phyloP scores from a whole-genome alignment of 331 rosid species.

The Acacia concinna region DNA sequence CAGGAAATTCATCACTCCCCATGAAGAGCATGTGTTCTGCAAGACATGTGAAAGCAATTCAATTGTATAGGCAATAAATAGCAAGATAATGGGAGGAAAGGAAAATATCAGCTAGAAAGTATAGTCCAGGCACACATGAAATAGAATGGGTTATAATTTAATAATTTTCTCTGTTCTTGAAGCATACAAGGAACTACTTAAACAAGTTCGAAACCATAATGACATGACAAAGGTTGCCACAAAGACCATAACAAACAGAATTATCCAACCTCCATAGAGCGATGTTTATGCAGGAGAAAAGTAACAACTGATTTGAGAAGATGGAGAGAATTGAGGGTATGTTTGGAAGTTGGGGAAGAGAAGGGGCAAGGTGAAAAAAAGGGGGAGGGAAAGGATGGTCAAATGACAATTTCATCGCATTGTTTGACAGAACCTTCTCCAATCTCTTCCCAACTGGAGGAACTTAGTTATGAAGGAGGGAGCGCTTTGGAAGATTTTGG shows the following conservation, averaged over 20 bases:
- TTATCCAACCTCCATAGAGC: background rate
- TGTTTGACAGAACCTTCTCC: background rate
- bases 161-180: background rate
- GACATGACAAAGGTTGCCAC: background rate
- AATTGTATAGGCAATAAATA: background rate
- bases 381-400: background rate
- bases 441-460: background rate
- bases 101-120: too few species aligned
- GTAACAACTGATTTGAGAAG: background rate
- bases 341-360: background rate
- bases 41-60: slow-evolving; percentile 29
- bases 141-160: background rate
- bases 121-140: background rate
- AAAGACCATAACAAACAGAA: background rate
- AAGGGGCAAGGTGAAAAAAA: background rate
- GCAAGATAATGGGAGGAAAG: background rate
- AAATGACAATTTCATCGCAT: background rate
- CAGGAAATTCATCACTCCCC: slow-evolving; percentile 94
- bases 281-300: background rate
- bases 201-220: background rate
- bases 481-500: background rate
- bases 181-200: background rate
- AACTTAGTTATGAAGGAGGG: background rate
- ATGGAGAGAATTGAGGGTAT: background rate
- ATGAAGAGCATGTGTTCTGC: slow-evolving; percentile 99